Base-by-base conservation (phyloP, 202 grass and related monocot genomes). In the Cymbopogon flexuosus region DNA sequence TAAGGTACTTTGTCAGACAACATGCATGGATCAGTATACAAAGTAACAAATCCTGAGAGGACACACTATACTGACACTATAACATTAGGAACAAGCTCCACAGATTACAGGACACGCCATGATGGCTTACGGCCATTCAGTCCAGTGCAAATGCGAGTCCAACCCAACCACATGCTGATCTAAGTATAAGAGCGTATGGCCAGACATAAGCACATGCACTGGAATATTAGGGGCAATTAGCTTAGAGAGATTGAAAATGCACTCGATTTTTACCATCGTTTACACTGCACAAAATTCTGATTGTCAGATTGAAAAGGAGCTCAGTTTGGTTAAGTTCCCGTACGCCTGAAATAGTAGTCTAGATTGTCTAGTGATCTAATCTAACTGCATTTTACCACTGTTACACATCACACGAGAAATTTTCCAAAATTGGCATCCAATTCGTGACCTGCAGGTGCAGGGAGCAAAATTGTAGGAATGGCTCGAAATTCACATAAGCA, bases 11-110 rank as follows among this genome's bases (percentile, higher is more conserved):
- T 0, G 4, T 68, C 40, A 77, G 24, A 42, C 41, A 43, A 49
- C 6, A 89, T n/a, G n/a, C 14, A 65, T n/a, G n/a, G 19, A 83
- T 62, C 60, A 79, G 43, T 24, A 43, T 22, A 64, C 8, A 59
- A 37, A 59, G 15, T 10, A 62, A 6, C 5, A 45, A 72, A 72
- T 0, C 23, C 22, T 30, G 14, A 64, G 56, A 83, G 65, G 21
- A 3, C 11, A 0, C 5, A 64, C 54, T 21, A 2, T 82, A 57
- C 12, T 9, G 56, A 52, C 21, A 76, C 8, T 36, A n/a, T n/a
- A n/a, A n/a, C n/a, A n/a, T n/a, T n/a, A n/a, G n/a, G n/a, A n/a
- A 35, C 18, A 62, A 19, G 18, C 34, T 21, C 16, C 34, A 51
- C n/a, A 5, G 5, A 51, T 18, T 15, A 39, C 18, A 60, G 18